These are phyloP conservation scores for Xylaria sp. DNA, from an alignment of 2,329 filamentous ascomycete genomes.

Conservation along the genomic window DNA sequence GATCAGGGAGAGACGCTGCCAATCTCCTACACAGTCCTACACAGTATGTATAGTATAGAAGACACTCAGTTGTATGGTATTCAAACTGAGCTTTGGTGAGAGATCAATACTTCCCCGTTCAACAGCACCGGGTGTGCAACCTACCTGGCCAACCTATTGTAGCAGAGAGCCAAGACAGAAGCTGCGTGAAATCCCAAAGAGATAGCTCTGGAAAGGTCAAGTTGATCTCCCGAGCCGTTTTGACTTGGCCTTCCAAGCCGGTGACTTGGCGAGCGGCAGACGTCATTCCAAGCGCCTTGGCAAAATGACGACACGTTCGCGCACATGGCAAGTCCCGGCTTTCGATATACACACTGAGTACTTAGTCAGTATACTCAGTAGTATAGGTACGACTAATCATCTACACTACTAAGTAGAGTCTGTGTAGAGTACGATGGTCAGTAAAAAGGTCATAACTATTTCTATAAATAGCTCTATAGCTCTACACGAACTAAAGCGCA, in stretches of 20 bases:
- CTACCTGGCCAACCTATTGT: not conserved
- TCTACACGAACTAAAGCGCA: not conserved
- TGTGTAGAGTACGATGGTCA: too few relatives aligned
- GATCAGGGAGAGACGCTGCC: not conserved
- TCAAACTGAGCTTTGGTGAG: not conserved
- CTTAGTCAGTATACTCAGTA: too few relatives aligned
- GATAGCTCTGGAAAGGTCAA: not conserved
- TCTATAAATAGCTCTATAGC: constrained; percentile 13
- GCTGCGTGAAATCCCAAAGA: not conserved
- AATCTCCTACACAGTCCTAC: constrained; percentile 1
- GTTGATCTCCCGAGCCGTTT: not conserved
- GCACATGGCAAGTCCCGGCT: constrained; percentile 6
- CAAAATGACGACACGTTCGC: constrained; percentile 7
- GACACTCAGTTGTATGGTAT: not conserved
- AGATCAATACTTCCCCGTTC: not conserved
- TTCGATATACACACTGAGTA: too few relatives aligned
- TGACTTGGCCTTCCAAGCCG: not conserved
- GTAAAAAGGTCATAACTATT: not conserved
- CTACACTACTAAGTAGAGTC: too few relatives aligned
- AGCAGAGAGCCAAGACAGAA: not conserved
- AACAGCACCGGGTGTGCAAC: not conserved
- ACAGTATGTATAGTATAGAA: constrained; percentile 1
- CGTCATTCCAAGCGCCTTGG: constrained; percentile 14
- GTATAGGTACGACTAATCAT: too few relatives aligned
- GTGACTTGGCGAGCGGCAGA: constrained; percentile 5